These are phyloP conservation scores for Adansonia madagascariensis DNA, from an alignment of 441 rosid genomes.

Conservation along the genomic window DNA sequence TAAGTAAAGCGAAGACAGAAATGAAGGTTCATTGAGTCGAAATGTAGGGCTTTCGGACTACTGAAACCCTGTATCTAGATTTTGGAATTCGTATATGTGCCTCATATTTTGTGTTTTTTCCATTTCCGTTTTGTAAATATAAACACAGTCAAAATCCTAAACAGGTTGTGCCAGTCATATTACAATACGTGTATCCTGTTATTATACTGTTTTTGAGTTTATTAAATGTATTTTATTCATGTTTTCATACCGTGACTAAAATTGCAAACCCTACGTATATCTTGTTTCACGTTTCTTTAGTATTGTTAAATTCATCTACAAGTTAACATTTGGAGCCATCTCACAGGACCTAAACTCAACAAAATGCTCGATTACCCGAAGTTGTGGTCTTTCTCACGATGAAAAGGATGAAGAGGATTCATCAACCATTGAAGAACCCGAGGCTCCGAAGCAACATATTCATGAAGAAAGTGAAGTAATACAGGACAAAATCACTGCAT, in stretches of 20 bases:
- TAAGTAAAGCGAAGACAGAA: background rate
- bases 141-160: too few relatives aligned
- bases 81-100: too few relatives aligned
- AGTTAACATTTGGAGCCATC: background rate
- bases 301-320: background rate
- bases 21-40: background rate
- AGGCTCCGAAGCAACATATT: background rate
- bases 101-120: background rate
- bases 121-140: background rate
- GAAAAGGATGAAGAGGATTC: background rate
- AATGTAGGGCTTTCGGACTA: background rate
- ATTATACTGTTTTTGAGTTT: background rate
- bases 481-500: constrained; percentile 26
- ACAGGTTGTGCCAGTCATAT: too few relatives aligned
- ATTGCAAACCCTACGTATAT: background rate
- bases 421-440: constrained; percentile 16
- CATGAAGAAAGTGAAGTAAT: constrained; percentile 4
- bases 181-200: background rate
- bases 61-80: background rate
- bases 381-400: background rate
- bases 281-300: background rate
- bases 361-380: constrained; percentile 18
- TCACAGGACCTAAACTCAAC: constrained; percentile 40
- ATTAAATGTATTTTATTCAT: background rate
- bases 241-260: background rate